phyloP scores from a whole-genome alignment of 2,329 filamentous ascomycete species.

The Aspergillus jensenii region DNA sequence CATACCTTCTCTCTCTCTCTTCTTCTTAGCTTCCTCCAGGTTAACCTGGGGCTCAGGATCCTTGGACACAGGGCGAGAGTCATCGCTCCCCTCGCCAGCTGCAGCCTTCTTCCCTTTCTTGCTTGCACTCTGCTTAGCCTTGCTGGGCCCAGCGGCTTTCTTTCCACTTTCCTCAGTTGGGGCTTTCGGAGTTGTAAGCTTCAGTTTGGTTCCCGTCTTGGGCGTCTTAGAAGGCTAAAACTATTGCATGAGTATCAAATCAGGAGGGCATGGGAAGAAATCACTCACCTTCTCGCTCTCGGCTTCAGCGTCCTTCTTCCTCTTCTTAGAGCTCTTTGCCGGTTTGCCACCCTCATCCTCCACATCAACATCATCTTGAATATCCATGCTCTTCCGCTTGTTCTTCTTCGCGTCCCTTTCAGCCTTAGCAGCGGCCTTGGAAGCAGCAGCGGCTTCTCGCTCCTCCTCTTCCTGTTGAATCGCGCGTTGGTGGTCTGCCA shows the following conservation, averaged over 20 bases:
- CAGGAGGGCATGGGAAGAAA: not conserved
- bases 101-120: constrained; percentile 61
- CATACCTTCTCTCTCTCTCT: constrained; percentile 59
- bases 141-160: constrained; percentile 52
- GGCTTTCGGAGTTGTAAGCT: constrained; percentile 60
- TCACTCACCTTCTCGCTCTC: constrained; percentile 69
- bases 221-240: constrained; percentile 62
- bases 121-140: constrained; percentile 54
- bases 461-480: constrained; percentile 60
- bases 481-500: constrained; percentile 60
- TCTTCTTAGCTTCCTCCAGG: constrained; percentile 55
- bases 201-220: constrained; percentile 59
- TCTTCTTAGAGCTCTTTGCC: constrained; percentile 67
- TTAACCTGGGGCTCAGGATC: constrained; percentile 55
- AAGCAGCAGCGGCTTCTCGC: constrained; percentile 63
- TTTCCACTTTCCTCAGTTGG: constrained; percentile 47
- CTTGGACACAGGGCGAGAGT: constrained; percentile 55
- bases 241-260: not conserved
- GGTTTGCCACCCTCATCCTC: constrained; percentile 50
- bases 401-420: constrained; percentile 51
- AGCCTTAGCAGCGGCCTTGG: constrained; percentile 55
- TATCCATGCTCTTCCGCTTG: constrained; percentile 52
- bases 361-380: constrained; percentile 57
- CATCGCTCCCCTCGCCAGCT: constrained; percentile 57
- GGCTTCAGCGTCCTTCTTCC: constrained; percentile 67